Percentiles rank a stretch among this genome's conserved stretches.
Conservation (phyloP, 176 grass and related monocot genomes). For the Melocanna baccifera region DNA sequence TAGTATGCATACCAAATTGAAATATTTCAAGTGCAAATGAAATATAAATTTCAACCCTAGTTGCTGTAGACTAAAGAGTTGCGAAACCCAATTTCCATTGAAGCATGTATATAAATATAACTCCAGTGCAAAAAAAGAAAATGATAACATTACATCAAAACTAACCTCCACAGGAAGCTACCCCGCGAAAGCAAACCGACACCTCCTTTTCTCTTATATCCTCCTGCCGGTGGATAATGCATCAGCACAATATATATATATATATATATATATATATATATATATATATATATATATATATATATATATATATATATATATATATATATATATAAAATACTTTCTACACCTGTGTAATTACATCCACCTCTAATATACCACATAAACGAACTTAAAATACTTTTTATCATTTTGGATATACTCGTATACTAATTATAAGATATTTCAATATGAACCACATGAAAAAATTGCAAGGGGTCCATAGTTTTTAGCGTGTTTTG, state of each 20-base stretch:
- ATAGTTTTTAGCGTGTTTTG: no score
- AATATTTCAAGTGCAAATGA: not conserved
- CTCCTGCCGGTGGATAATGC: slow-evolving; percentile 45
- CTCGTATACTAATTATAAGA: no score
- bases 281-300: not conserved
- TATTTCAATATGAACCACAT: no score
- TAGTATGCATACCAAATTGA: not conserved
- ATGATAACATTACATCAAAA: not conserved
- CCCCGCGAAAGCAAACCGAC: slow-evolving; percentile 23
- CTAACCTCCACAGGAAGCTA: slow-evolving; percentile 33
- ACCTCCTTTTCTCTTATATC: not conserved
- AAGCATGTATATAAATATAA: not conserved
- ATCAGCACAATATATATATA: not conserved
- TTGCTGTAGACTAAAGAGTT: not conserved
- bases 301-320: not conserved
- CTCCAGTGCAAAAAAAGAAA: not conserved
- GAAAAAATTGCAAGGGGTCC: no score
- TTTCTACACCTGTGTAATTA: no score
- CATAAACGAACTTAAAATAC: no score
- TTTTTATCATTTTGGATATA: no score
- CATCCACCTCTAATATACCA: no score
- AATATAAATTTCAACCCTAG: not conserved
- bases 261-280: not conserved
- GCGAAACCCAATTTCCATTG: not conserved
- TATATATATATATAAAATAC: not conserved